Base-by-base conservation (phyloP, 305 asterid species). In the Plantago lanceolata region DNA sequence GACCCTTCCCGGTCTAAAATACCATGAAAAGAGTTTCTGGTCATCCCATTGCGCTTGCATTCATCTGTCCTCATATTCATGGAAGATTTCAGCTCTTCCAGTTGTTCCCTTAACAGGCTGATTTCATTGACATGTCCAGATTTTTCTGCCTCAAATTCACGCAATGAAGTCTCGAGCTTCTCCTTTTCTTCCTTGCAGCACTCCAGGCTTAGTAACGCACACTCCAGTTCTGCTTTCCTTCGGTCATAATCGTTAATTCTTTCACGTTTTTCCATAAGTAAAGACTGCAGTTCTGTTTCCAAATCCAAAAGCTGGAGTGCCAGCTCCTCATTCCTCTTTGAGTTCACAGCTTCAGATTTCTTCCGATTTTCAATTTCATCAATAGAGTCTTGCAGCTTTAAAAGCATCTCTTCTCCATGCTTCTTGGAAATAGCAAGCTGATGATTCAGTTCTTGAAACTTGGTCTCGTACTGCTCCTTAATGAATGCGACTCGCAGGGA, bases 151-250 rank as follows among this genome's bases (percentile, higher is more conserved):
- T 78, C 89, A 48, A 77, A 76, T 67, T 85, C 89, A 62, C 47
- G 78, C 68, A 90, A 70, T 59, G 82, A 79, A 68, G 75, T 73
- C 67, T 72, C 84, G 48, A 88, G 80, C 72, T 85, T 90, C 69
- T 84, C 97, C 73, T 86, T 86, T 70, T 94, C 99, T 84, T 94
- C 99, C 87, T 81, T 94, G 81, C 97, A 94, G 68, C 99, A 94
- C 78, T 90, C 99, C 35, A 90, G 81, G 84, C 96, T 90, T 59
- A 90, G 85, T 19, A 79, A 62, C 16, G 97, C 95, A 72, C 96
- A 94, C 71, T 94, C 99, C 78, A 90, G 78, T 80, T 90, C 97
- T 52, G 96, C 88, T 74, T 81, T 81, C 71, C 76, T 67, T 31
- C 93, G 68, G 66, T 94, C 99, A 71, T 75, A 89, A 66, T 82